These are phyloP conservation scores for Russula virescens DNA, from an alignment of 768 basidiomycete genomes.

Conservation along the genomic window DNA sequence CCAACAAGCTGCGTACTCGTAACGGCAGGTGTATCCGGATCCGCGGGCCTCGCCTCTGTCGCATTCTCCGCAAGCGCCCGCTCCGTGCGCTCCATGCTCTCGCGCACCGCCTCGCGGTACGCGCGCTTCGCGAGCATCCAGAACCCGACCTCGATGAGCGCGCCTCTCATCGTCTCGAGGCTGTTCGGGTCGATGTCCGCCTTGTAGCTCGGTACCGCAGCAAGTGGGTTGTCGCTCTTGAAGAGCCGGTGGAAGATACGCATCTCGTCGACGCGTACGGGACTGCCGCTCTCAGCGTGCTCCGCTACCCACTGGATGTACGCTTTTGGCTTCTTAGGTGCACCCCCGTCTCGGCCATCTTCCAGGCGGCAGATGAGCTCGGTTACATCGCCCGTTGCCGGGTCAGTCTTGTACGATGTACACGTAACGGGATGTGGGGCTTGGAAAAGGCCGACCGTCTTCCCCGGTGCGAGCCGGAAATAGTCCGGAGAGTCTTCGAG, in stretches of 20 bases:
- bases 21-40: slow-evolving; percentile 60
- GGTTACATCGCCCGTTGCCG: slow-evolving; percentile 60
- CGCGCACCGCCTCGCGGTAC: slow-evolving; percentile 57
- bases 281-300: slow-evolving; percentile 69
- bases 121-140: slow-evolving; percentile 72
- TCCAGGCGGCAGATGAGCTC: slow-evolving; percentile 81
- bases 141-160: slow-evolving; percentile 86
- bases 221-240: slow-evolving; percentile 85
- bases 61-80: slow-evolving; percentile 48
- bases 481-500: slow-evolving; percentile 89
- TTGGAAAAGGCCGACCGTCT: slow-evolving; percentile 94
- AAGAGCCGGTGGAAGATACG: slow-evolving; percentile 91
- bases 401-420: slow-evolving; percentile 79
- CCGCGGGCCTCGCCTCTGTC: slow-evolving; percentile 31
- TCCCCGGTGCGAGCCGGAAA: slow-evolving; percentile 95
- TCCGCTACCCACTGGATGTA: slow-evolving; percentile 98
- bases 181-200: slow-evolving; percentile 80
- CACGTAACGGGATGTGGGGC: slow-evolving; percentile 90
- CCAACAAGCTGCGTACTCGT: slow-evolving; percentile 78
- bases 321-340: slow-evolving; percentile 76
- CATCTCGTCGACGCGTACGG: slow-evolving; percentile 82
- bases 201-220: slow-evolving; percentile 64
- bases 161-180: slow-evolving; percentile 71
- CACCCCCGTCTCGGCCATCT: slow-evolving; percentile 43
- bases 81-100: slow-evolving; percentile 56